Evolutionary conservation across 768 basidiomycete species (phyloP), one percentile per base, ranked within the genome.

Genomic region (Pleurotus citrinopileatus): DNA sequence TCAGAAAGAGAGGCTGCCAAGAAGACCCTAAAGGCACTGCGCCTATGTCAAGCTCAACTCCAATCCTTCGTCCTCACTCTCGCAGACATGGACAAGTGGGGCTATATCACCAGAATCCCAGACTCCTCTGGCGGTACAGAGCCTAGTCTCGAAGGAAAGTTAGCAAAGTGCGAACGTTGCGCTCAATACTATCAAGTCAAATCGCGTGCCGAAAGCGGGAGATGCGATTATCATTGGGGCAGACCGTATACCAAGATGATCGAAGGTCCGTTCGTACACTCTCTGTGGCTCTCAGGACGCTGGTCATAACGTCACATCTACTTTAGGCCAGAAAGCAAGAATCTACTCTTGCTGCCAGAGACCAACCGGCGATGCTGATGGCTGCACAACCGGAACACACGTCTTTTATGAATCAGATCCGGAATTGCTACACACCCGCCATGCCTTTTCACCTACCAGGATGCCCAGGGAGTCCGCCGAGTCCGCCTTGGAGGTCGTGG

Each of bases 141-240:
- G 22, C 87, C 90, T 0, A 81, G 77, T 56, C 76, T 80, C 53
- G 77, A 83, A 66, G 80, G 92, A 32, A 72, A 82, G 67, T 59
- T 82, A 51, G 70, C 71, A 38, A 85, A 75, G 57, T 99, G 96
- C 61, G 91, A 93, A 50, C 81, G 95, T 25, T 99, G 96, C 66
- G 69, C 68, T 7, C 75, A 80, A 56, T 74, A 82, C 9, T 95
- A 87, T 59, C 66, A 81, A 53, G 89, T 96, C 32, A 84, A 82
- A 55, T 78, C 74, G 15, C 69, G 70, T 25, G 76, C 84, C 46
- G 70, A 78, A 42, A 80, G 80, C 12, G 71, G 72, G 2, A 78
- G 87, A 58, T 98, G 96, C 65, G 70, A 76, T 0, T 86, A 82
- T 64, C 96, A 98, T 68, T 94, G 89, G 87, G 95, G 94, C 0